Conservation (phyloP, 1,284 basidiomycete genomes). For the Pterula multifida region DNA sequence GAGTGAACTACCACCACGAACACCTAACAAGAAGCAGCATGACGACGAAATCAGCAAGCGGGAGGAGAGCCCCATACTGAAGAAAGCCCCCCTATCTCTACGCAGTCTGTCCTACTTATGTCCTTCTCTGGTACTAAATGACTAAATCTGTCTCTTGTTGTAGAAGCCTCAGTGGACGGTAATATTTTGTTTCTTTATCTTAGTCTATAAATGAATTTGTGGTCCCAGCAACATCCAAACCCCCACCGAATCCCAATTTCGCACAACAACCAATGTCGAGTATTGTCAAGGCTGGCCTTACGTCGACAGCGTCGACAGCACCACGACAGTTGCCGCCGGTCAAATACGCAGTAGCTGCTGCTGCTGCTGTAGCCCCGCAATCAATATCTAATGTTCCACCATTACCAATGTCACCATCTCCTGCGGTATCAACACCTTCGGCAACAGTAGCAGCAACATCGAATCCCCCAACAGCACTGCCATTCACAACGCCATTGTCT, state of each 20-base stretch:
- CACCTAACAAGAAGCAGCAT: slow-evolving; percentile 61
- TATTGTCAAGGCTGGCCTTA: slow-evolving; percentile 58
- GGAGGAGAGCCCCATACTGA: slow-evolving; percentile 66
- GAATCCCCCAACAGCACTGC: slow-evolving; percentile 23
- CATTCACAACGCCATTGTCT: slow-evolving; percentile 25
- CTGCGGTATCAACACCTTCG: slow-evolving; percentile 19
- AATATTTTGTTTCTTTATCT: slow-evolving; percentile 9
- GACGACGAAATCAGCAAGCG: slow-evolving; percentile 60
- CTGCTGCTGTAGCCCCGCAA: slow-evolving; percentile 57
- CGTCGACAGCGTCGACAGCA: slow-evolving; percentile 24
- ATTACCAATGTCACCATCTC: slow-evolving; percentile 15
- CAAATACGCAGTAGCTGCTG: slow-evolving; percentile 85
- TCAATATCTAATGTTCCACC: slow-evolving; percentile 19
- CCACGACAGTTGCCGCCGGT: slow-evolving; percentile 69
- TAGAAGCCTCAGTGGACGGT: slow-evolving; percentile 38
- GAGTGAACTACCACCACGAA: slow-evolving; percentile 49
- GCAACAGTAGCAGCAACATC: slow-evolving; percentile 24
- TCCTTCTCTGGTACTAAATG: slow-evolving; percentile 7
- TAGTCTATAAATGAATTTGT: slow-evolving; percentile 11
- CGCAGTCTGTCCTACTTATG: slow-evolving; percentile 42
- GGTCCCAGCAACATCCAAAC: slow-evolving; percentile 38
- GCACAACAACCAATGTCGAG: slow-evolving; percentile 71
- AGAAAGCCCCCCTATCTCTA: slow-evolving; percentile 54
- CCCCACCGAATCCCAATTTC: slow-evolving; percentile 74
- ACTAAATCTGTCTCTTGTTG: slow-evolving; percentile 6